phyloP scores from a whole-genome alignment of 129 eudicot genomes.

The Rutidosis leptorrhynchoides region DNA sequence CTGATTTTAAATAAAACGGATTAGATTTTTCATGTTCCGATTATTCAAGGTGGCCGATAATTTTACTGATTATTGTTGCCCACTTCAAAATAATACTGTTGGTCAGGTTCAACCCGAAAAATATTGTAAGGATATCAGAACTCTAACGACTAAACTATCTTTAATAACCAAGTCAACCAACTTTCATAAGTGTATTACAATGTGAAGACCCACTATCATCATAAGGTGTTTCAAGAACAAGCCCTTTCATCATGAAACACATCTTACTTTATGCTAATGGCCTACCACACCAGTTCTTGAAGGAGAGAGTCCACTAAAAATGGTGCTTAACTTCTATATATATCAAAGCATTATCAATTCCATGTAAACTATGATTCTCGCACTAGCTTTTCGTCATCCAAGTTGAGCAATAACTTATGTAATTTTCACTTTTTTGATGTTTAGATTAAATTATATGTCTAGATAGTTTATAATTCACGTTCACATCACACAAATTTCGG shows the following conservation, averaged over 20 bases:
- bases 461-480: too few relatives aligned
- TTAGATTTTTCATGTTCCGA: too few relatives aligned
- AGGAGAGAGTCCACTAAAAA: conserved; percentile 26
- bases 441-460: not conserved
- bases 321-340: conserved; percentile 28
- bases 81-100: too few relatives aligned
- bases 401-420: conserved; percentile 32
- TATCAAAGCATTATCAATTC: conserved; percentile 23
- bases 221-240: conserved; percentile 14
- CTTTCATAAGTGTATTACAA: conserved; percentile 6
- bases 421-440: conserved; percentile 18
- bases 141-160: not conserved
- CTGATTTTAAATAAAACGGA: too few relatives aligned
- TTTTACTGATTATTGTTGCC: too few relatives aligned
- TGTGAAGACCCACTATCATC: conserved; percentile 21
- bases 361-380: conserved; percentile 21
- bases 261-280: conserved; percentile 28
- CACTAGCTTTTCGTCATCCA: conserved; percentile 24
- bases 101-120: too few relatives aligned
- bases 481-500: not conserved
- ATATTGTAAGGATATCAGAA: not conserved
- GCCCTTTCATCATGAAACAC: conserved; percentile 25
- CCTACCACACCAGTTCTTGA: conserved; percentile 35
- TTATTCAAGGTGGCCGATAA: too few relatives aligned
- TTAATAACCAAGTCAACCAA: too few relatives aligned